Base-by-base conservation (phyloP, 768 basidiomycete genomes). In the Sporobolomyces phaffii region DNA sequence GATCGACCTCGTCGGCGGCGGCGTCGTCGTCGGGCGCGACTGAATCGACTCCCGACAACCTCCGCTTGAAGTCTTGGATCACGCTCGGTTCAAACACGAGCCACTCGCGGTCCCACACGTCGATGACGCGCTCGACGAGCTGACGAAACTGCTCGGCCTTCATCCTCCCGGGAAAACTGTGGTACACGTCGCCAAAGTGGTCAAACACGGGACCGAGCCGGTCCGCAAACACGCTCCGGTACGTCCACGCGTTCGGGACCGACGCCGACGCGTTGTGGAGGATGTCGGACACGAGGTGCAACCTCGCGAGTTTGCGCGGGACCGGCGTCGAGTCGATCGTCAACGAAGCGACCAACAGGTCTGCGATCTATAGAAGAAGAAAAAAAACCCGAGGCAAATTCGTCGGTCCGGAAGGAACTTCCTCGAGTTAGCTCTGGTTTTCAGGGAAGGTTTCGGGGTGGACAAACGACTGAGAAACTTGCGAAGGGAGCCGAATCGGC, bases 181-280 rank as follows among this genome's bases (percentile, higher is more conserved):
- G 88, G 76, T 96, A 92, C 60, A 99, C 90, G 50, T 87, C 88
- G 28, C 88, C 88, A 34, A 99, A 82, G 77, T 99, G 96, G 75
- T 96, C 92, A 76, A 99, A 98, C 14, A 96, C 93, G 43, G 88
- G 84, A n/a, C 89, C 90, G 8, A 99, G 83, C 43, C 90, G 82
- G 14, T 85, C 82, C 76, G 98, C 94, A 74, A 98, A 94, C 73
- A 94, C 90, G 67, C 91, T 86, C 34, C 96, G 87, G 78, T 90
- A 98, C 77, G 90, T 91, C 96, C 96, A 99, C 10, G 93, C 94
- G 77, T 91, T 93, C 0, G 92, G 91, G 18, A 97, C 84, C 3
- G 92, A 81, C 4, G 90, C 91, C 26, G 93, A 96, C 4, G 62
- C n/a, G 77, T 99, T 99, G 78, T 97, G 93, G 48, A 99, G 82